phyloP scores from a whole-genome alignment of 2,329 filamentous ascomycete genomes.

The Xylaria sp. region DNA sequence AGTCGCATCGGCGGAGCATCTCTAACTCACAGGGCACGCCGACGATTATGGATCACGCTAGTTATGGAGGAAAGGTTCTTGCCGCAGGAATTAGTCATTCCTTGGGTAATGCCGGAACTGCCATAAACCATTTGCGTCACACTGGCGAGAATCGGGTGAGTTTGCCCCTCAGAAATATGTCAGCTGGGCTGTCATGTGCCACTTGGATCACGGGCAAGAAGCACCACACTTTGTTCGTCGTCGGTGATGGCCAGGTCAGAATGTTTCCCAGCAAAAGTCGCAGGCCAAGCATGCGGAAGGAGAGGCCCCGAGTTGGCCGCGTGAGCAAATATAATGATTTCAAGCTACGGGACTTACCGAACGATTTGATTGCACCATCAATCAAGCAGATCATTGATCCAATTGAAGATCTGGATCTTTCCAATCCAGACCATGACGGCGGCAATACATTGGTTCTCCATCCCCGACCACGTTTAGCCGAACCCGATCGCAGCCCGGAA shows the following conservation, averaged over 20 bases:
- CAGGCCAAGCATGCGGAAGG: constrained; percentile 58
- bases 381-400: constrained; percentile 62
- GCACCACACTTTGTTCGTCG: constrained; percentile 66
- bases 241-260: constrained; percentile 69
- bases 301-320: constrained; percentile 58
- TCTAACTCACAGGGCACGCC: constrained; percentile 49
- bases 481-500: constrained; percentile 55
- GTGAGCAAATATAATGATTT: constrained; percentile 69
- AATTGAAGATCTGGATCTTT: constrained; percentile 61
- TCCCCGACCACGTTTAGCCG: constrained; percentile 47
- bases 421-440: constrained; percentile 58
- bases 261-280: constrained; percentile 66
- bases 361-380: constrained; percentile 61
- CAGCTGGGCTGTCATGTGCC: constrained; percentile 62
- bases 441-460: constrained; percentile 60
- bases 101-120: constrained; percentile 73
- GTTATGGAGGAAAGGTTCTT: constrained; percentile 73
- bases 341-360: constrained; percentile 66
- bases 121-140: constrained; percentile 73
- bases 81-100: constrained; percentile 77
- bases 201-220: constrained; percentile 68
- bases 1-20: constrained; percentile 59
- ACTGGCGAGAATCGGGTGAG: constrained; percentile 77
- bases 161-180: constrained; percentile 61
- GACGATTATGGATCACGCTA: constrained; percentile 63